A percentile compares a stretch with the other conserved stretches of the same genome.
Evolutionary conservation across 768 basidiomycete genomes (phyloP).

Genomic region (Sporobolomyces pararoseus): DNA sequence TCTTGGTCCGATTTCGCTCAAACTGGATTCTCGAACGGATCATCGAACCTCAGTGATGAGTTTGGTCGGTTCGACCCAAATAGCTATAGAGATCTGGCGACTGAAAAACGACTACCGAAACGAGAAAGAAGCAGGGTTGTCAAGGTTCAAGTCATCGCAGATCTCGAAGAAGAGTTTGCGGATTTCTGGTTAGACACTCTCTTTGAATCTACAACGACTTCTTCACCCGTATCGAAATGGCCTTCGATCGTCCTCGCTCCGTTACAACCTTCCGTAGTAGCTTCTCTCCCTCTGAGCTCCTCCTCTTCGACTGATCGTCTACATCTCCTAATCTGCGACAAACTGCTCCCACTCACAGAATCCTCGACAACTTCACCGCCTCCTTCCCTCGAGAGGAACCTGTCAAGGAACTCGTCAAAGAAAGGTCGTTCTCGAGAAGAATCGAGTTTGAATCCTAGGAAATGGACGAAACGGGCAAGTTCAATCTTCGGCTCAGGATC

Average conservation of each 20-base stretch:
- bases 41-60: not conserved
- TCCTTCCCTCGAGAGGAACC: not conserved
- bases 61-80: slow-evolving; percentile 6
- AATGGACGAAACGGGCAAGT: slow-evolving; percentile 8
- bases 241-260: slow-evolving; percentile 11
- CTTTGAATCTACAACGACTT: not conserved
- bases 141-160: not conserved
- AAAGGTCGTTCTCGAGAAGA: not conserved
- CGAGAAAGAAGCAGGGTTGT: not conserved
- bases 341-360: not conserved
- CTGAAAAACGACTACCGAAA: not conserved
- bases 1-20: slow-evolving; percentile 30
- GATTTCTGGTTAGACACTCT: slow-evolving; percentile 32
- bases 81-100: too few relatives aligned
- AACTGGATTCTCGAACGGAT: slow-evolving; percentile 14
- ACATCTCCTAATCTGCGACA: not conserved
- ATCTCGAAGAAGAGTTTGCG: slow-evolving; percentile 25
- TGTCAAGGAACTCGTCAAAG: not conserved
- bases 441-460: slow-evolving; percentile 9
- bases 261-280: not conserved
- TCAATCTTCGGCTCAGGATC: not conserved
- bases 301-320: slow-evolving; percentile 1
- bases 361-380: not conserved
- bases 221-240: slow-evolving; percentile 3
- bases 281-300: not conserved